Base-by-base conservation (phyloP, 2,329 filamentous ascomycete genomes). In the Magnaporthales sp. region DNA sequence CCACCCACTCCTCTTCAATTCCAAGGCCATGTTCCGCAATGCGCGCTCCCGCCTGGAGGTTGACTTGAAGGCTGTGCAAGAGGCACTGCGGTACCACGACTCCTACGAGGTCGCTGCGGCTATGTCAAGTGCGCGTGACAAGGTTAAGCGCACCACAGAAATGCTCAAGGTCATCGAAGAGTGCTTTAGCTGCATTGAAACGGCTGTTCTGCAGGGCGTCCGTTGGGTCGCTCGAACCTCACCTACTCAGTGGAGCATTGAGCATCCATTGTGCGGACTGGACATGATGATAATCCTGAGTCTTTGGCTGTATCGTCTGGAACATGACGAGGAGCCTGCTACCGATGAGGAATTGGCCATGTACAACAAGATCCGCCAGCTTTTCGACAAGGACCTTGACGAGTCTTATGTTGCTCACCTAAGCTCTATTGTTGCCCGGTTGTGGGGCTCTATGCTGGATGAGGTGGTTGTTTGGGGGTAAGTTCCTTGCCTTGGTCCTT, bases 381-480 rank as follows among this genome's bases (percentile, higher is more conserved):
- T 98, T 72, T 96, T 96, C 75, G 92, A 95, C 73, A 94, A 96
- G 75, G 93, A 98, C 74, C 87, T 91, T 66, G 90, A 94, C 68
- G 91, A 96, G 74, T 84, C 88, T 27, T 92, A 92, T 76, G 90
- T 89, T 70, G 84, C 88, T 65, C 93, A 96, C 76, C 83, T 99
- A 72, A 97, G 94, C 81, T 95, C 93, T n/a, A 92, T 92, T 65
- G 94, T 99, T 60, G 93, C 94, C 69, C 89, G 92, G 73, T 87
- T 98, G 62, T 99, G 95, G 95, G 95, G 94, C 73, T 94, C 92
- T 70, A 97, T 98, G 90, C 89, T 98, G 70, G 95, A 98, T 76
- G 95, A 97, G 80, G 95, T 98, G 70, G 94, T 98, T 72, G 95
- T 99, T 68, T 98, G 95, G 95, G 95, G 95, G 93, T 97, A 89